A percentile compares a stretch with the other conserved stretches of the same genome.
These are phyloP conservation scores for Trichoderma sp. DNA, from an alignment of 2,329 filamentous ascomycete genomes.

Conservation along the genomic window DNA sequence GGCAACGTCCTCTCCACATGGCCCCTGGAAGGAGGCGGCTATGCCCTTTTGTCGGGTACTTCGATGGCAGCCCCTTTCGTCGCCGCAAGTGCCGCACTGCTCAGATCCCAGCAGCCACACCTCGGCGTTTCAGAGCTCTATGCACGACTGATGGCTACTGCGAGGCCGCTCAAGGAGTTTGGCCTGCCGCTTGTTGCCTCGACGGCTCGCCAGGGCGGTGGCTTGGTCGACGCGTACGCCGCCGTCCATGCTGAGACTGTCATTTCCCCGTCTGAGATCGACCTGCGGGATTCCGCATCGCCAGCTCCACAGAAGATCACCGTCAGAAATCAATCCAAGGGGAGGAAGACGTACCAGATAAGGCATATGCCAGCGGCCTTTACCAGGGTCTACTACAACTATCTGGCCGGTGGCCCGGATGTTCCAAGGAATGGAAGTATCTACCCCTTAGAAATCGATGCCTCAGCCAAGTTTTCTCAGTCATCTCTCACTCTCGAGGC, in stretches of 20 bases:
- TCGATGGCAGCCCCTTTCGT: constrained; percentile 50
- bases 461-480: constrained; percentile 5
- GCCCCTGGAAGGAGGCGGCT: constrained; percentile 40
- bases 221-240: constrained; percentile 11
- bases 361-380: not conserved
- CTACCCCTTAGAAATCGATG: not conserved
- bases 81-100: constrained; percentile 41
- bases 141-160: not conserved
- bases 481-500: not conserved
- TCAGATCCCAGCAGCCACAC: constrained; percentile 31
- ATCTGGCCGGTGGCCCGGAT: not conserved
- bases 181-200: not conserved
- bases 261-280: constrained; percentile 5
- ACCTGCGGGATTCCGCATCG: constrained; percentile 6
- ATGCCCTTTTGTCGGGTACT: constrained; percentile 49
- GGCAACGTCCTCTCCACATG: constrained; percentile 49
- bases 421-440: not conserved
- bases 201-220: constrained; percentile 7
- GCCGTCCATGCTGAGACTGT: not conserved
- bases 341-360: constrained; percentile 4
- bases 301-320: constrained; percentile 15
- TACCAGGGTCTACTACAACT: not conserved
- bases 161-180: not conserved
- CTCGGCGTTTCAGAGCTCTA: not conserved
- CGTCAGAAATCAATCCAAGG: constrained; percentile 15